Evolutionary conservation across 2,329 filamentous ascomycete species (phyloP).

Genomic region (Fusarium devonianum): DNA sequence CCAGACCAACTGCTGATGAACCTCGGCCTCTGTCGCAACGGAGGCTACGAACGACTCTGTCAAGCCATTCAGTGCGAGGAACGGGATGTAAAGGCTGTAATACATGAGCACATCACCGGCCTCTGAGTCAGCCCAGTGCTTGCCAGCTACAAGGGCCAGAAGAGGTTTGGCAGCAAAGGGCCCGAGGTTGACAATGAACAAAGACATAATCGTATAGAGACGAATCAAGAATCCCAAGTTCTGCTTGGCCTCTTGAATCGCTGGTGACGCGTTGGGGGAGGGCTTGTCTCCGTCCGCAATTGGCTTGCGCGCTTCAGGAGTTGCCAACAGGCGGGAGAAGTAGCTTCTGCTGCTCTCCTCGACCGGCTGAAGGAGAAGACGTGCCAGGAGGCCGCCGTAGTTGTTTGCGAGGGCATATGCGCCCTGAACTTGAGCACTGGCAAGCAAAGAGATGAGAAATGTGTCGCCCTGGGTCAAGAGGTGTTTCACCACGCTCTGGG

Average conservation of each 20-base stretch:
- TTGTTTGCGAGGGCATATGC: slow-evolving; percentile 94
- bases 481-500: slow-evolving; percentile 91
- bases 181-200: slow-evolving; percentile 73
- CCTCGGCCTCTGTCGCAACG: slow-evolving; percentile 76
- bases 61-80: slow-evolving; percentile 90
- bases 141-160: slow-evolving; percentile 77
- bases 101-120: slow-evolving; percentile 76
- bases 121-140: slow-evolving; percentile 75
- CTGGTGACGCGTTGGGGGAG: slow-evolving; percentile 35
- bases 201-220: slow-evolving; percentile 76
- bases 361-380: slow-evolving; percentile 91
- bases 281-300: slow-evolving; percentile 27
- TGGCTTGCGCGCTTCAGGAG: slow-evolving; percentile 32
- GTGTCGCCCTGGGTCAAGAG: slow-evolving; percentile 94
- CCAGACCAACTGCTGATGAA: slow-evolving; percentile 80
- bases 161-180: slow-evolving; percentile 78
- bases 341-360: slow-evolving; percentile 92
- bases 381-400: slow-evolving; percentile 87
- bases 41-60: slow-evolving; percentile 92
- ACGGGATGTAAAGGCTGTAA: slow-evolving; percentile 93
- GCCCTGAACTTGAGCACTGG: slow-evolving; percentile 82
- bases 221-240: slow-evolving; percentile 72
- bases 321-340: slow-evolving; percentile 79
- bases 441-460: slow-evolving; percentile 80
- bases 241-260: slow-evolving; percentile 51